Conservation (phyloP, 129 eudicot species). For the Deinandra increscens region DNA sequence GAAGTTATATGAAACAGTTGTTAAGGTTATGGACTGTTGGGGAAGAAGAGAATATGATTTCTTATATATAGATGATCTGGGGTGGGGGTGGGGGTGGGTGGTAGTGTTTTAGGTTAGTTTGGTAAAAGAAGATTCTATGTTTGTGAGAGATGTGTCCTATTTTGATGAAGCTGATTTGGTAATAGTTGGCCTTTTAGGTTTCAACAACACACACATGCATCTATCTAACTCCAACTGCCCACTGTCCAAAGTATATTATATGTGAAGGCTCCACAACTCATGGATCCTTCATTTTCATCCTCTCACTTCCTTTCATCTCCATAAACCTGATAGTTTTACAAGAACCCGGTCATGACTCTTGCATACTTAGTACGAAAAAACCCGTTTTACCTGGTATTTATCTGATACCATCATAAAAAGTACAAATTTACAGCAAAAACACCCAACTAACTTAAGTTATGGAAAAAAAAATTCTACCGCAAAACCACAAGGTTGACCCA, state of each 20-base stretch:
- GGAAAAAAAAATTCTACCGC: background rate
- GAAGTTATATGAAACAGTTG: background rate
- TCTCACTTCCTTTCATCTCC: background rate
- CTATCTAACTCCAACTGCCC: slow-evolving; percentile 41
- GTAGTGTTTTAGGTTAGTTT: slow-evolving; percentile 47
- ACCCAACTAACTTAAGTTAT: background rate
- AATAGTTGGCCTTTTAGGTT: slow-evolving; percentile 29
- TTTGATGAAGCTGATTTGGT: slow-evolving; percentile 29
- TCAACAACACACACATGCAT: slow-evolving; percentile 32
- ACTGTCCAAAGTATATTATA: slow-evolving; percentile 30
- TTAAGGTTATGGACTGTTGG: slow-evolving; percentile 17
- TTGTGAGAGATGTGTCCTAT: slow-evolving; percentile 18
- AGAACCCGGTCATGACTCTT: no score
- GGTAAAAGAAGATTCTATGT: slow-evolving; percentile 39
- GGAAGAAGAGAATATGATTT: slow-evolving; percentile 17
- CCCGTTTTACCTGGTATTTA: background rate
- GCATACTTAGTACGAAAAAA: background rate
- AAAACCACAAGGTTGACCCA: background rate
- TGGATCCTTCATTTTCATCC: slow-evolving; percentile 17
- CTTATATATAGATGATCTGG: slow-evolving; percentile 34
- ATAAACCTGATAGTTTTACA: background rate
- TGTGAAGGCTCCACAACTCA: slow-evolving; percentile 31
- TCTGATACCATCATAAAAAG: background rate
- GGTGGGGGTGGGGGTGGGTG: slow-evolving; percentile 15
- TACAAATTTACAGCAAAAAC: background rate